These are phyloP conservation scores for Calocera cornea DNA, from an alignment of 768 basidiomycete species.

Conservation along the genomic window DNA sequence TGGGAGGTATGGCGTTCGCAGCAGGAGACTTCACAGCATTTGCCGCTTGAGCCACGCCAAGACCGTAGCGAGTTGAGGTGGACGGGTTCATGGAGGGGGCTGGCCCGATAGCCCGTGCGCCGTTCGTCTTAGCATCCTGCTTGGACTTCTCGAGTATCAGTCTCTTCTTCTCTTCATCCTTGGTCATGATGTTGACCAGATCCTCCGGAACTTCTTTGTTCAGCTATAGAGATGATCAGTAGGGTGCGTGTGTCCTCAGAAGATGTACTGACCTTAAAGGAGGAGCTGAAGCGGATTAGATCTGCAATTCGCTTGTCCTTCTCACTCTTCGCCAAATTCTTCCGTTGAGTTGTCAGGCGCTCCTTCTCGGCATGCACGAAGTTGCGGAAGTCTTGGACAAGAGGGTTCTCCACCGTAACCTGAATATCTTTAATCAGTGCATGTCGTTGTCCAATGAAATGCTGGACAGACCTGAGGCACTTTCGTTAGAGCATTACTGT, in stretches of 20 bases:
- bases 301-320: constrained; percentile 93
- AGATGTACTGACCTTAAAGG: constrained; percentile 62
- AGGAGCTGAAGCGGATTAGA: constrained; percentile 80
- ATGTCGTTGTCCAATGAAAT: neutral
- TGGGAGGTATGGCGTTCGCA: constrained; percentile 8
- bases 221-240: constrained; percentile 35
- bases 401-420: constrained; percentile 1
- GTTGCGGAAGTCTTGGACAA: constrained; percentile 69
- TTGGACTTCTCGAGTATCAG: constrained; percentile 65
- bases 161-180: constrained; percentile 83
- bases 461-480: neutral
- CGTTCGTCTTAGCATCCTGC: constrained; percentile 48
- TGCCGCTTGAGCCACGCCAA: neutral
- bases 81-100: constrained; percentile 2
- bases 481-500: neutral
- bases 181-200: constrained; percentile 80
- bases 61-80: constrained; percentile 5
- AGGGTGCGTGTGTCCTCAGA: neutral
- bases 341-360: constrained; percentile 77
- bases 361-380: constrained; percentile 90
- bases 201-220: constrained; percentile 94
- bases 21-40: constrained; percentile 2
- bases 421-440: neutral
- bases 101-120: constrained; percentile 54
- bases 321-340: constrained; percentile 76